Conservation (phyloP, 345 rosid genomes). For the Luvunga scandens region DNA sequence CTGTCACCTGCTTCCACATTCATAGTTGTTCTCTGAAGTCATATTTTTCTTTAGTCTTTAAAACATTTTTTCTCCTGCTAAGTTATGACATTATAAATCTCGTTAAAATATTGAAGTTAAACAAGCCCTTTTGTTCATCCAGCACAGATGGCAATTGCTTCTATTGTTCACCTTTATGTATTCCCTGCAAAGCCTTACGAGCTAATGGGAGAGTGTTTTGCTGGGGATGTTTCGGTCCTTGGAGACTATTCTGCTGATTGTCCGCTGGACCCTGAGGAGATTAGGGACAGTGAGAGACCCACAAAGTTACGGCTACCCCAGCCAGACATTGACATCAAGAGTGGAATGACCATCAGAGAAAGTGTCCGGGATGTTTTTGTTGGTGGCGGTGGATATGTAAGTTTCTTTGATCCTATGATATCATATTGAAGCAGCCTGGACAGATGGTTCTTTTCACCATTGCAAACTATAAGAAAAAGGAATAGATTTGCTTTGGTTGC, state of each 20-base stretch:
- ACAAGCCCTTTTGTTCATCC: constrained; percentile 47
- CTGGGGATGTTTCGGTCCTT: constrained; percentile 81
- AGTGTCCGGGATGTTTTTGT: constrained; percentile 88
- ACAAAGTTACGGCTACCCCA: constrained; percentile 91
- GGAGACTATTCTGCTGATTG: constrained; percentile 97
- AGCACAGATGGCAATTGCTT: constrained; percentile 99
- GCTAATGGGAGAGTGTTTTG: constrained; percentile 79
- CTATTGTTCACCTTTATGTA: constrained; percentile 88
- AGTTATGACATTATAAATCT: background rate
- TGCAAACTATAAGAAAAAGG: background rate
- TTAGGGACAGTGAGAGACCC: constrained; percentile 95
- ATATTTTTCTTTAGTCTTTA: background rate
- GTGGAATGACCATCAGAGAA: constrained; percentile 91
- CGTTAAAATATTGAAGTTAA: constrained; percentile 30
- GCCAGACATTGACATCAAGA: constrained; percentile 63
- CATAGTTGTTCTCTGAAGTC: background rate
- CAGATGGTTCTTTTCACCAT: background rate
- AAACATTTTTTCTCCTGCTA: background rate
- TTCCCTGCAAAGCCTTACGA: constrained; percentile 92
- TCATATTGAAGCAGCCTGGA: background rate
- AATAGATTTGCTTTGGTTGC: background rate
- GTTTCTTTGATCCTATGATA: constrained; percentile 27
- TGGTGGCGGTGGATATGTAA: constrained; percentile 92
- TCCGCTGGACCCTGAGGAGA: constrained; percentile 94
- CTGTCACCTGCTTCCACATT: background rate